Base-by-base conservation (phyloP, 2,329 filamentous ascomycete genomes). In the Hypocreales sp. region DNA sequence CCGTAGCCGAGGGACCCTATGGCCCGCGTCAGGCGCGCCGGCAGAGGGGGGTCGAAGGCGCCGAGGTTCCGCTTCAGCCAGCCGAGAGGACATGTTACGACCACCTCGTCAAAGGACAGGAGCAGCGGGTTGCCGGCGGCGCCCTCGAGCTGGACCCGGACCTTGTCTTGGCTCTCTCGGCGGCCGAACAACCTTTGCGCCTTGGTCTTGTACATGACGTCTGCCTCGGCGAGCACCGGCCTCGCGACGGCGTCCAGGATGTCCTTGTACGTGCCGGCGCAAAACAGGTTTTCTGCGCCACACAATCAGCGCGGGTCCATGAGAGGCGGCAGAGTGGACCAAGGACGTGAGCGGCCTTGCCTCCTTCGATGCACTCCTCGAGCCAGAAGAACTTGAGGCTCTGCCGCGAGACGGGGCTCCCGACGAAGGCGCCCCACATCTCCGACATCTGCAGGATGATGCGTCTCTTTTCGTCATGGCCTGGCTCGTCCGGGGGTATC, bases 331-430 rank as follows among this genome's bases (percentile, higher is more conserved):
- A n/a, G n/a, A n/a, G n/a, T n/a, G n/a, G n/a, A n/a, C n/a, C n/a
- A n/a, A n/a, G n/a, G n/a, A n/a, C n/a, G n/a, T n/a, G n/a, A n/a
- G n/a, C 26, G 11, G 9, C 13, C 56, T 39, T 44, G 69, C 69
- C 67, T 24, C 77, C 78, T 43, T 82, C 77, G 28, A 83, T 73
- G 37, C 75, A 80, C 48, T 83, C 76, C 44, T 84, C 79, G 5
- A 84, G 46, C 75, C 77, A 82, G 45, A 82, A 79, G 52, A 72
- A 83, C 52, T 74, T 79, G 18, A 83, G 55, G 39, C 75, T 81
- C 45, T 84, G 79, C 15, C 44, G 63, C 28, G 60, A 52, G 7
- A 79, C 57, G 1, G 70, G 64, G 32, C 65, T 75, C 10, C 79
- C 79, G 5, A 82, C 63, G 43, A 79, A 83, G 0, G 67, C 67